Percentiles rank a stretch among this genome's conserved stretches.
phyloP scores from a whole-genome alignment of 352 stramenopile species.

The Globisporangium rhizosaccharum region DNA sequence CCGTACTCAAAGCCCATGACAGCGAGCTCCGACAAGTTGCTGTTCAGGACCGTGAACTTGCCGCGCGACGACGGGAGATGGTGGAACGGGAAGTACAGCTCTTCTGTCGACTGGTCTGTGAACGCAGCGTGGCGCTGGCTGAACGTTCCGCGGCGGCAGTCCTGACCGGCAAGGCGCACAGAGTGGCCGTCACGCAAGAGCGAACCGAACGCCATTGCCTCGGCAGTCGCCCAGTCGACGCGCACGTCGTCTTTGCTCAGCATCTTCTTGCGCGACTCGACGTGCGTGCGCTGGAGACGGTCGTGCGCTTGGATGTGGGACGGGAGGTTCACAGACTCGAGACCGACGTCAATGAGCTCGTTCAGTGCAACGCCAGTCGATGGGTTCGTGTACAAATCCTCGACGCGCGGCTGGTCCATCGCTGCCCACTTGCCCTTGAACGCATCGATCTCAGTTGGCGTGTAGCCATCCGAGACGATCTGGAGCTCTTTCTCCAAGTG shows the following conservation, averaged over 20 bases:
- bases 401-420: constrained; percentile 40
- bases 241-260: constrained; percentile 38
- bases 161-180: constrained; percentile 82
- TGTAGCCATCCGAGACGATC: constrained; percentile 50
- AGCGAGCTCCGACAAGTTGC: constrained; percentile 80
- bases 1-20: constrained; percentile 89
- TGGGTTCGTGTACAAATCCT: constrained; percentile 50
- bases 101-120: constrained; percentile 71
- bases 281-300: constrained; percentile 73
- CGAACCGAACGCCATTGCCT: constrained; percentile 85
- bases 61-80: constrained; percentile 39
- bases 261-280: constrained; percentile 71
- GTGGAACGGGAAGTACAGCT: constrained; percentile 74
- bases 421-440: constrained; percentile 68
- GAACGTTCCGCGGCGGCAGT: constrained; percentile 87
- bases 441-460: constrained; percentile 58
- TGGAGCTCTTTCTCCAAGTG: constrained; percentile 67
- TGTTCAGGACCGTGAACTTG: constrained; percentile 68
- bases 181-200: constrained; percentile 80
- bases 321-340: constrained; percentile 62
- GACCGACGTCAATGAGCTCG: constrained; percentile 51
- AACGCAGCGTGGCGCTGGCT: constrained; percentile 86
- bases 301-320: constrained; percentile 52
- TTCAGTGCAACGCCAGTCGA: constrained; percentile 50
- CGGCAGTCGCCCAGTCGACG: constrained; percentile 86